Evolutionary conservation across 2,329 filamentous ascomycete species (phyloP), one percentile per base, ranked within the genome.

Genomic region (Clonostachys chloroleuca): DNA sequence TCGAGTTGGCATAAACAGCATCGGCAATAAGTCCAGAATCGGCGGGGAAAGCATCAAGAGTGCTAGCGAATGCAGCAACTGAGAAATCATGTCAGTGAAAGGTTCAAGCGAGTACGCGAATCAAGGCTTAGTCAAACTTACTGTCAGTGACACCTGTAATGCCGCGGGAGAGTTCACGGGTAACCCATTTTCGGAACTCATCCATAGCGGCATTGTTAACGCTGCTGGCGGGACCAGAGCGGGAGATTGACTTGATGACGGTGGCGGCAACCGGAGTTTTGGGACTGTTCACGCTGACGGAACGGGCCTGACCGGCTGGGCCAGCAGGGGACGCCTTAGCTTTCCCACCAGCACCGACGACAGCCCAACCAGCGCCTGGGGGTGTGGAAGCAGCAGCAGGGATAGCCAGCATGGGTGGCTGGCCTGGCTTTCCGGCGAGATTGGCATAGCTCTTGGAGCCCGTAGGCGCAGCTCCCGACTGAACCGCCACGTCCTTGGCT

Each of bases 111-210:
- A 12, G 30, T n/a, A 39, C 5, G n/a, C 7, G 12, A 13, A 5
- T 18, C 14, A 20, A 14, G 24, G 6, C 20, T 6, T 12, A 12
- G 16, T 34, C 2, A 35, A 20, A 74, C 76, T 73, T 65, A 79
- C 77, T 72, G 56, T 80, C 75, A 46, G 70, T 72, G 42, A 70
- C 69, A 52, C 68, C 66, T 39, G 24, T 30, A 30, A 81, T 87
- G 52, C 92, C 91, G 49, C 89, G 86, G 47, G 80, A 78, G 52
- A 99, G 75, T 63, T 94, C 86, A 47, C 83, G 78, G 56, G 87
- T 83, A 16, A 92, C 83, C 94, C 94, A 99, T 67, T 95, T 96
- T 61, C 84, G 86, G 66, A 99, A 95, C 66, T 97, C 94, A 39
- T 95, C 92, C 64, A 89, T 83, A 4, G 94, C 92, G 61, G 47